Evolutionary conservation across 1,139 yeast species (phyloP).

Genomic region (Geotrichum bryndzae): DNA sequence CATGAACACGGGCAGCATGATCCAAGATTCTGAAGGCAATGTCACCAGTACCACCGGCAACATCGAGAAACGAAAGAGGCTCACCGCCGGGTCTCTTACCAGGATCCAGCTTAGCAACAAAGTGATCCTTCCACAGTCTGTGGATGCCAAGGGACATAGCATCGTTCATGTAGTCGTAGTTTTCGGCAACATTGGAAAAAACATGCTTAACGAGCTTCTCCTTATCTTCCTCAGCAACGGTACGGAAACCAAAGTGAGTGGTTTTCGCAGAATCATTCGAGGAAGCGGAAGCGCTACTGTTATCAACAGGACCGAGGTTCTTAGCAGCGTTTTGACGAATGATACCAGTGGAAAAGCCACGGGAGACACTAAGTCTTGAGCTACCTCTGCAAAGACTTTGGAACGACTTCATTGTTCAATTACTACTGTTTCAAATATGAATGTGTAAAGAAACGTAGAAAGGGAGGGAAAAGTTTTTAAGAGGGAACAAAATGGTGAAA

Average conservation of each 20-base stretch:
- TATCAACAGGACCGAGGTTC: conserved; percentile 8
- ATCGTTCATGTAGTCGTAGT: conserved; percentile 94
- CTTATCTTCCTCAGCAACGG: conserved; percentile 75
- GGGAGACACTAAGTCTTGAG: background rate
- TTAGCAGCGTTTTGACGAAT: conserved; percentile 2
- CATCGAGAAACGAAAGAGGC: conserved; percentile 85
- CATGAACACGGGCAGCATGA: conserved; percentile 75
- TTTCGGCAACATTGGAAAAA: conserved; percentile 89
- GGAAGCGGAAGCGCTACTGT: background rate
- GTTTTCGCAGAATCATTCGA: conserved; percentile 33
- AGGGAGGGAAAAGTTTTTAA: background rate
- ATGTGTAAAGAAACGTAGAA: background rate
- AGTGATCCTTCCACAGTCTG: conserved; percentile 89
- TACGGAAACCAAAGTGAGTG: conserved; percentile 90
- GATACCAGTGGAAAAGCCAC: conserved; percentile 2
- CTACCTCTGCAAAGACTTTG: background rate
- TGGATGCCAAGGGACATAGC: conserved; percentile 96
- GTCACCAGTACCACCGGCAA: conserved; percentile 99
- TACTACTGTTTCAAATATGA: background rate
- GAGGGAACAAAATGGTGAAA: background rate
- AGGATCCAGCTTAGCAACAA: conserved; percentile 81
- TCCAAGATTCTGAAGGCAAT: conserved; percentile 92
- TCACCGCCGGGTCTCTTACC: conserved; percentile 87
- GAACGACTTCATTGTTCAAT: conserved; percentile 4
- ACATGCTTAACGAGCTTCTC: conserved; percentile 81